Conservation (phyloP, 352 stramenopile genomes). For the Labyrinthula sp. region DNA sequence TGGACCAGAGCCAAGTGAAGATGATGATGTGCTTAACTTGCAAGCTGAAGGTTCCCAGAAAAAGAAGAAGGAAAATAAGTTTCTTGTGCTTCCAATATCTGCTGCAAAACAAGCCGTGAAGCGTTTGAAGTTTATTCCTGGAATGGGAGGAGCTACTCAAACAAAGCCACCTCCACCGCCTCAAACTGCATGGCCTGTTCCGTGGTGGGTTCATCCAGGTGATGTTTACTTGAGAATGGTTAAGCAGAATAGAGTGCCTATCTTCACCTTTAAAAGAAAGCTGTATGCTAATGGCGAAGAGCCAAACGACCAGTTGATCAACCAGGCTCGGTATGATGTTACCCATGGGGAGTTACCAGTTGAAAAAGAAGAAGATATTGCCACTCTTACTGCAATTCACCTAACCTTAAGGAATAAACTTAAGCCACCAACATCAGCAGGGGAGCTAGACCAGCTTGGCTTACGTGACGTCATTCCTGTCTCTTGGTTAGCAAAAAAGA, state of each 20-base stretch:
- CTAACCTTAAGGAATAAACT: constrained; percentile 9
- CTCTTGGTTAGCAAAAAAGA: background rate
- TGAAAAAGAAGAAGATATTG: constrained; percentile 6
- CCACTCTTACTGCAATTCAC: constrained; percentile 13
- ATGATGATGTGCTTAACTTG: background rate
- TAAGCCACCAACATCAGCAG: no score
- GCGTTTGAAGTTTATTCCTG: constrained; percentile 1
- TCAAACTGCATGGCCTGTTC: constrained; percentile 10
- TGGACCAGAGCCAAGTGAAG: constrained; percentile 14
- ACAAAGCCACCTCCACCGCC: background rate
- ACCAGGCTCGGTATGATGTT: constrained; percentile 9
- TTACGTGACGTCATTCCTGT: constrained; percentile 16
- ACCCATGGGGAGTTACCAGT: constrained; percentile 12
- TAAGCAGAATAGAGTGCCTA: constrained; percentile 7
- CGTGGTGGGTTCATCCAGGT: constrained; percentile 16
- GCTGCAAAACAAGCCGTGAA: constrained; percentile 11
- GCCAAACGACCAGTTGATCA: background rate
- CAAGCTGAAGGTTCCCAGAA: background rate
- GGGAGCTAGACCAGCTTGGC: constrained; percentile 18
- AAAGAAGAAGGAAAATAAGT: background rate
- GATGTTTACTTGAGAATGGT: constrained; percentile 16
- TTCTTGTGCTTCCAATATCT: constrained; percentile 19
- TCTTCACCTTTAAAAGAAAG: constrained; percentile 22
- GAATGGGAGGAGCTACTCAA: no score
- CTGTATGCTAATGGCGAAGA: constrained; percentile 3